These are phyloP conservation scores for Acanthamoeba lenticulata DNA, from an alignment of 208 protist genomes.

Conservation along the genomic window DNA sequence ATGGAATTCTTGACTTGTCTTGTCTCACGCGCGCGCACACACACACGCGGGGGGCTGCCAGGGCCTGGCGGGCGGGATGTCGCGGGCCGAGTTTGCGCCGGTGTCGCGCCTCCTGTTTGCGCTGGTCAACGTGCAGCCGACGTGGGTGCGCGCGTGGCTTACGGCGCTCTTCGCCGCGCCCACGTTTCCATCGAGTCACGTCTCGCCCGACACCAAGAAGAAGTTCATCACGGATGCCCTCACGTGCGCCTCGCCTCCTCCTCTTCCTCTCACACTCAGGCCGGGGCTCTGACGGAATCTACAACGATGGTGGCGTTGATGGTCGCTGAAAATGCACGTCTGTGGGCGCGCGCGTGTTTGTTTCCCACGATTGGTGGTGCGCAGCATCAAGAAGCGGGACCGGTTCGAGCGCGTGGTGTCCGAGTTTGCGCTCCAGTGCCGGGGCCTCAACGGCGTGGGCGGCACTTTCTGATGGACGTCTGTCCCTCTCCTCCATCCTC, in stretches of 20 bases:
- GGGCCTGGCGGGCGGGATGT: not conserved
- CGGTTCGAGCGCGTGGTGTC: not conserved
- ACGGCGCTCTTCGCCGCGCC: not conserved
- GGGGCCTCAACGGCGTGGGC: not conserved
- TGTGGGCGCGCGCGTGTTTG: not conserved
- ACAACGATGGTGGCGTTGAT: not conserved
- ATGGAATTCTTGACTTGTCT: too few relatives aligned
- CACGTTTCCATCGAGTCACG: not conserved
- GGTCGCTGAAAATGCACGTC: too few relatives aligned
- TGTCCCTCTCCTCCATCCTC: too few relatives aligned
- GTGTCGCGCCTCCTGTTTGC: not conserved
- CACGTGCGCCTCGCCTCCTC: not conserved
- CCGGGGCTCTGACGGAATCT: not conserved
- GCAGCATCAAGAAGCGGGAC: slow-evolving; percentile 3
- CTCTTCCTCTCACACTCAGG: not conserved
- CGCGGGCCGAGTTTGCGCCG: not conserved
- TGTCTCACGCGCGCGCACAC: too few relatives aligned
- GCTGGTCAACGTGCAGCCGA: slow-evolving; percentile 1
- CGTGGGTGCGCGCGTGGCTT: not conserved
- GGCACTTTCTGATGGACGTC: slow-evolving; percentile 42
- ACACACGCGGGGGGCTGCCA: not conserved
- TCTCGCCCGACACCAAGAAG: slow-evolving; percentile 10
- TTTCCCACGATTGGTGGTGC: not conserved
- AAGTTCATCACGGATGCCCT: slow-evolving; percentile 9
- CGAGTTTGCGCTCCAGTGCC: slow-evolving; percentile 29